phyloP scores from a whole-genome alignment of 805 yeast species.

The Candida alai region DNA sequence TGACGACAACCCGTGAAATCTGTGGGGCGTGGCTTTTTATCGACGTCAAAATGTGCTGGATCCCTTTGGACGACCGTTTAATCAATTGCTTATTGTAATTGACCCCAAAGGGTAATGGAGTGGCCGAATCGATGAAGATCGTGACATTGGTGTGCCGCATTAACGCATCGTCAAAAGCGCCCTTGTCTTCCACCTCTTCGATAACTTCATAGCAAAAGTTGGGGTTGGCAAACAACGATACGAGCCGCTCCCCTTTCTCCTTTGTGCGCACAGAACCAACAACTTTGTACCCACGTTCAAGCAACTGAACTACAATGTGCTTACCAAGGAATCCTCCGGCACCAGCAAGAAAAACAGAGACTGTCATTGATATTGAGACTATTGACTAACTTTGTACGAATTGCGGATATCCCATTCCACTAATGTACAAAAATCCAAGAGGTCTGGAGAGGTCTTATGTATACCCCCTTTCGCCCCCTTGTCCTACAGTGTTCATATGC shows the following conservation, averaged over 20 bases:
- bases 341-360: conserved; percentile 45
- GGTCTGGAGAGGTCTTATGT: too few relatives aligned
- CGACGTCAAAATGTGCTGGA: conserved; percentile 46
- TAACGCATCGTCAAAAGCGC: conserved; percentile 44
- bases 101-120: conserved; percentile 49
- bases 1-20: conserved; percentile 40
- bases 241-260: conserved; percentile 37
- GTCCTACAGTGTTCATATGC: too few relatives aligned
- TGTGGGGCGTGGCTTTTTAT: conserved; percentile 40
- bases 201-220: conserved; percentile 43
- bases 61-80: conserved; percentile 54
- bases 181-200: conserved; percentile 39
- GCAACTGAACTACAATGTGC: conserved; percentile 40
- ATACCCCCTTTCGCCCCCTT: too few relatives aligned
- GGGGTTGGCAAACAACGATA: conserved; percentile 12
- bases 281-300: conserved; percentile 40
- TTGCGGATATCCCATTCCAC: too few relatives aligned
- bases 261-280: conserved; percentile 50
- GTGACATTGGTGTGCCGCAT: conserved; percentile 45
- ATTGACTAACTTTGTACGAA: too few relatives aligned
- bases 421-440: too few relatives aligned
- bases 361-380: background rate
- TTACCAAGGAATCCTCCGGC: conserved; percentile 53
- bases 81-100: conserved; percentile 46
- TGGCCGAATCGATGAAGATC: conserved; percentile 57